These are phyloP conservation scores for Colletotrichum cuscutae DNA, from an alignment of 2,329 filamentous ascomycete genomes.

Conservation along the genomic window DNA sequence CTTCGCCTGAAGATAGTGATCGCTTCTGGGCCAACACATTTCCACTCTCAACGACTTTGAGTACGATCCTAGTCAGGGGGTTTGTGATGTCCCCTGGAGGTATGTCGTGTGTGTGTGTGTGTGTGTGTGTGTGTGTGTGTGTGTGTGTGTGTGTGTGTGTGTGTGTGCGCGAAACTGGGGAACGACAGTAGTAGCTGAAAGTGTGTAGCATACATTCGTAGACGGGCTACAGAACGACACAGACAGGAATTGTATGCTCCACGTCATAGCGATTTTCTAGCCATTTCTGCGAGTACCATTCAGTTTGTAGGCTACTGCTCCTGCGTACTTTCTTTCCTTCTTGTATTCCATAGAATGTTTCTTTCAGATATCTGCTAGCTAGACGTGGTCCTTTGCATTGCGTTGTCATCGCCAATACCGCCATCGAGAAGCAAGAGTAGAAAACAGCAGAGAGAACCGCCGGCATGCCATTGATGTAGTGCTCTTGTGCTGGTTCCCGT, in stretches of 20 bases:
- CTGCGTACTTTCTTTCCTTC: background rate
- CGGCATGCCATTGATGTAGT: background rate
- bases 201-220: background rate
- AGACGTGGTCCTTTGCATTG: background rate
- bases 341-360: background rate
- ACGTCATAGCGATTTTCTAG: background rate
- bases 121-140: too few species aligned
- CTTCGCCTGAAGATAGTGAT: slow-evolving; percentile 40
- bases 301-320: background rate
- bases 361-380: background rate
- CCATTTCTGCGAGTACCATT: background rate
- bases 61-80: background rate
- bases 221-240: background rate
- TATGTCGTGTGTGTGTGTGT: background rate
- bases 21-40: background rate
- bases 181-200: background rate
- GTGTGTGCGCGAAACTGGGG: background rate
- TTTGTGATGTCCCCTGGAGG: background rate
- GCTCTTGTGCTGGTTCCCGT: background rate
- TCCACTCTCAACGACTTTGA: background rate
- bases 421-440: background rate
- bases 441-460: background rate
- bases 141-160: background rate
- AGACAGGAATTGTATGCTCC: background rate
- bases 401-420: background rate